Evolutionary conservation across 108 stramenopile species (phyloP).

Genomic region (Cyclostephanos tholiformis): DNA sequence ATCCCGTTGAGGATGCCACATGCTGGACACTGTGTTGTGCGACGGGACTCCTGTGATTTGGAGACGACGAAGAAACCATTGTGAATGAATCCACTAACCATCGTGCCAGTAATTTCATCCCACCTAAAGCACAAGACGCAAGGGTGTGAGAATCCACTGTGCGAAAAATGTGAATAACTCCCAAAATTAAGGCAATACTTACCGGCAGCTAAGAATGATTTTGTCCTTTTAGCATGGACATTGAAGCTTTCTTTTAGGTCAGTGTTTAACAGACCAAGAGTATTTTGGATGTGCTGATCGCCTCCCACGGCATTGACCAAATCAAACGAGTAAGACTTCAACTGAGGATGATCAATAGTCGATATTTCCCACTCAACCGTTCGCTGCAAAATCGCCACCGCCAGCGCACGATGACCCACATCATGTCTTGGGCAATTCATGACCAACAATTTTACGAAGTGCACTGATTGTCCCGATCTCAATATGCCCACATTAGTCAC

Average conservation of each 20-base stretch:
- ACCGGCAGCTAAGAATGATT: slow-evolving; percentile 21
- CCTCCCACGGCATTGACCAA: neutral
- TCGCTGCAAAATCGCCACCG: slow-evolving; percentile 37
- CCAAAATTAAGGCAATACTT: neutral
- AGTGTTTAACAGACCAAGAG: neutral
- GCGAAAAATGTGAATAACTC: neutral
- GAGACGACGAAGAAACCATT: slow-evolving; percentile 10
- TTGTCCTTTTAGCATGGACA: neutral
- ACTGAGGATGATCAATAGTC: slow-evolving; percentile 2
- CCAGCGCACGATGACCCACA: slow-evolving; percentile 30
- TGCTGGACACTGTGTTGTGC: neutral
- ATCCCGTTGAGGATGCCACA: slow-evolving; percentile 34
- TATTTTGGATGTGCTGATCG: neutral
- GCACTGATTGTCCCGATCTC: slow-evolving; percentile 15
- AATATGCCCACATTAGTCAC: slow-evolving; percentile 20
- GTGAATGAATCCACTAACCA: slow-evolving; percentile 45
- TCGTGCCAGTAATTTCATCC: slow-evolving; percentile 45
- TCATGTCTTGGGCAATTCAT: slow-evolving; percentile 33
- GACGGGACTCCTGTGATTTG: neutral
- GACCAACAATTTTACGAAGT: slow-evolving; percentile 29
- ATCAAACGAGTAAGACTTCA: neutral
- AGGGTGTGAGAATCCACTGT: neutral
- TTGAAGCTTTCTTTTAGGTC: neutral
- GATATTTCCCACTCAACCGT: slow-evolving; percentile 39
- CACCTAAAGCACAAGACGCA: slow-evolving; percentile 11